Evolutionary conservation across 768 basidiomycete species (phyloP).

Genomic region (Nevesoporus exiguus): DNA sequence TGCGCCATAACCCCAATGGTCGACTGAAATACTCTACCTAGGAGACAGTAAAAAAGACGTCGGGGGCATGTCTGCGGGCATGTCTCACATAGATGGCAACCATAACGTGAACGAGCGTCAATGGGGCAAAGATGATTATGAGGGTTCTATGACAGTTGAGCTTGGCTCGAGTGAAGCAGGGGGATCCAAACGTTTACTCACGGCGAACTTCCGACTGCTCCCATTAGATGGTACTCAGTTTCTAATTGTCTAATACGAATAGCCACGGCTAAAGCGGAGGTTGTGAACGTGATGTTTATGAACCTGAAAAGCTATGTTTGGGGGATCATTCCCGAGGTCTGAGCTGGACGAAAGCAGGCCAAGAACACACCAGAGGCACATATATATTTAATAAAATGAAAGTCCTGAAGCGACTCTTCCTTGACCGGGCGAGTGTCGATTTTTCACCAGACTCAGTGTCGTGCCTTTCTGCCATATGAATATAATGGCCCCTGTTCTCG

Average conservation of each 20-base stretch:
- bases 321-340: constrained; percentile 7
- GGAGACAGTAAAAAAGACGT: constrained; percentile 14
- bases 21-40: constrained; percentile 92
- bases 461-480: constrained; percentile 15
- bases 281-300: constrained; percentile 79
- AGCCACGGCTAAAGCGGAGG: constrained; percentile 74
- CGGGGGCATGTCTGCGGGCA: constrained; percentile 5
- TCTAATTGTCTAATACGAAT: constrained; percentile 69
- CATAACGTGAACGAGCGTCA: constrained; percentile 84
- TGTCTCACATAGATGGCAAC: constrained; percentile 74
- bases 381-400: constrained; percentile 75
- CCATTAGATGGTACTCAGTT: constrained; percentile 46
- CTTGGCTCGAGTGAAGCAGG: background rate
- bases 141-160: constrained; percentile 49
- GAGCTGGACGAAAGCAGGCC: background rate
- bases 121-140: constrained; percentile 80
- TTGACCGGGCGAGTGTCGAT: constrained; percentile 27
- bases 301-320: constrained; percentile 77
- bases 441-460: constrained; percentile 32
- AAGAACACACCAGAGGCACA: constrained; percentile 64
- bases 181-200: constrained; percentile 34
- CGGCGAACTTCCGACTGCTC: constrained; percentile 82
- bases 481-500: constrained; percentile 15
- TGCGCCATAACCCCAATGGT: constrained; percentile 89
- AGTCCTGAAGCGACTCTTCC: constrained; percentile 50